Conservation (phyloP, 139 green algal genomes). For the Chlamydomonas incerta region DNA sequence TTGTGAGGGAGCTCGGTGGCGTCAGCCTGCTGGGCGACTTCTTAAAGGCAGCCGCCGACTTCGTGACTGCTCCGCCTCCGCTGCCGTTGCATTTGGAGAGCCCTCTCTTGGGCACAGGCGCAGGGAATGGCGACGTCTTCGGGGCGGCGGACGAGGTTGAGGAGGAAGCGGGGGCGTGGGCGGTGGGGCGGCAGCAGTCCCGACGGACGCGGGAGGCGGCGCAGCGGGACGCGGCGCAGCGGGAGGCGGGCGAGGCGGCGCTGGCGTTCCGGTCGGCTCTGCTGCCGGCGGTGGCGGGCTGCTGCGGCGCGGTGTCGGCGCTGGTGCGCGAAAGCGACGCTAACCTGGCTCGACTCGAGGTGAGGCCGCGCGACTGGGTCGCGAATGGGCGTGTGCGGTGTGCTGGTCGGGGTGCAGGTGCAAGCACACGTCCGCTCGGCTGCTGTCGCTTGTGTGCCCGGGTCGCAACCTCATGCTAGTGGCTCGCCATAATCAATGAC, state of each 20-base stretch:
- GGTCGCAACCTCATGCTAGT: no score
- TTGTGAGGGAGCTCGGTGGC: conserved; percentile 50
- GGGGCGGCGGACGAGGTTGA: no score
- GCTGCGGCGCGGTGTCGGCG: conserved; percentile 33
- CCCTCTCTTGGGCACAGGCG: no score
- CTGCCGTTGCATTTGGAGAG: no score
- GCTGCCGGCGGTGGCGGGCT: conserved; percentile 37
- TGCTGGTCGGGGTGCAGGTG: no score
- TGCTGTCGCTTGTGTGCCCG: no score
- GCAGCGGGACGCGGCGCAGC: not conserved
- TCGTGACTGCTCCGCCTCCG: conserved; percentile 19
- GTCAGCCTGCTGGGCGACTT: conserved; percentile 46
- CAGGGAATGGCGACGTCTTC: no score
- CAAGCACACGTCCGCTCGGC: no score
- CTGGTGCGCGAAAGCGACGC: conserved; percentile 51
- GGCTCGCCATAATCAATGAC: no score
- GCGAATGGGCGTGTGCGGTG: no score
- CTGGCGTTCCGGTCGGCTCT: conserved; percentile 23
- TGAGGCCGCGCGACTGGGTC: no score
- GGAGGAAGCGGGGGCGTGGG: no score
- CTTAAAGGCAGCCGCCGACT: conserved; percentile 39
- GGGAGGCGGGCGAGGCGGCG: conserved; percentile 4
- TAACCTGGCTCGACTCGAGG: conserved; percentile 43
- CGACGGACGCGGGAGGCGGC: not conserved
- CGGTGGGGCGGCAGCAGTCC: not conserved